Conservation (phyloP, 129 eudicot species). For the Pulicaria dysenterica region DNA sequence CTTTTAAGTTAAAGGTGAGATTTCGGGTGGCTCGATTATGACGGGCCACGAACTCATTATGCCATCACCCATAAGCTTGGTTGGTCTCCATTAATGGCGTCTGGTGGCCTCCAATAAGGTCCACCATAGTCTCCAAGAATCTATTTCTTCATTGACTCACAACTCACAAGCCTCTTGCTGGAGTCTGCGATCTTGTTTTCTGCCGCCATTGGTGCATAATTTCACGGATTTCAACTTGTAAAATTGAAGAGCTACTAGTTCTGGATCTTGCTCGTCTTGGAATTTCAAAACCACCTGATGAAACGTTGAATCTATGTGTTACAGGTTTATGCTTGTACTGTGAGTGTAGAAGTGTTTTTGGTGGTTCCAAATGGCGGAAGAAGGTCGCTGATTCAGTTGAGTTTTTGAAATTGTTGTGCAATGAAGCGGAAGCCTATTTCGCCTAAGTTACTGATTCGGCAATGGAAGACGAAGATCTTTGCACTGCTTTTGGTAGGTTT, state of each 20-base stretch:
- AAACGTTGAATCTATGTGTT: neutral
- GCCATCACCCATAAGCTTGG: constrained; percentile 21
- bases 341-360: neutral
- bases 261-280: constrained; percentile 25
- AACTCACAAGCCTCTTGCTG: constrained; percentile 23
- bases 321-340: constrained; percentile 16
- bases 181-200: constrained; percentile 28
- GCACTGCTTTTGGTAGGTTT: constrained; percentile 47
- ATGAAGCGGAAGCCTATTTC: constrained; percentile 69
- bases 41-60: constrained; percentile 30
- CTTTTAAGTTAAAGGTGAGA: neutral
- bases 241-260: neutral
- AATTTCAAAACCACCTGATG: neutral
- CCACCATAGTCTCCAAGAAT: constrained; percentile 19
- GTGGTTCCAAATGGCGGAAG: constrained; percentile 20
- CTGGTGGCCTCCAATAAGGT: constrained; percentile 24
- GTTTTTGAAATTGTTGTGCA: constrained; percentile 20
- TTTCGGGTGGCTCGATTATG: constrained; percentile 26
- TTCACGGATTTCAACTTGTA: constrained; percentile 9
- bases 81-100: constrained; percentile 39
- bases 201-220: constrained; percentile 13
- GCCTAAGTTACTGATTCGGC: constrained; percentile 45
- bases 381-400: constrained; percentile 25
- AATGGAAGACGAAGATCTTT: constrained; percentile 68
- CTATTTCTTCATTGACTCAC: constrained; percentile 27